Base-by-base conservation (phyloP, 2,329 filamentous ascomycete species). In the Fusarium vanettenii region DNA sequence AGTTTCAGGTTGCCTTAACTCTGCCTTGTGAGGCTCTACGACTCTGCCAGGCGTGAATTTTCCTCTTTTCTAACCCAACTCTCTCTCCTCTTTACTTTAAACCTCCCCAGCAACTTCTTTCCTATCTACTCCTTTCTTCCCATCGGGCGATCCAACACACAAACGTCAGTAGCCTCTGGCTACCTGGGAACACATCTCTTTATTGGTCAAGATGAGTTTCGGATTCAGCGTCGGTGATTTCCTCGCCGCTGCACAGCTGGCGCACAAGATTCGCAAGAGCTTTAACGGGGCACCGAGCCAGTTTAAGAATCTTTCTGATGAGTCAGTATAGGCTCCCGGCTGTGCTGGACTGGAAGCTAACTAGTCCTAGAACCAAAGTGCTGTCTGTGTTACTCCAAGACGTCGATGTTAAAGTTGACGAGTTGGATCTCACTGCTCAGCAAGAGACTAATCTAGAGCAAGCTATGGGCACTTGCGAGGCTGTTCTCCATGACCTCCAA, bases 401-500 rank as follows among this genome's bases (percentile, higher is more conserved):
- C 20, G 25, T 31, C 10, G 25, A 52, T 1, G 25, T 31, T 0
- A 52, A 29, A 29, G 9, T 52, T 0, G 16, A 52, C 3, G 45
- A 29, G 48, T 13, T 0, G 6, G 10, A 52, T 0, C 48, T 52
- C 48, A 52, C 48, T 5, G 0, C 48, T 0, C 48, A 52, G 1
- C 25, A 31, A 4, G 25, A 29, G 25, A 0, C 2, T 10, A 31
- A 31, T 0, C 48, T 52, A 0, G 25, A 20, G 25, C 48, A 52
- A 2, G 25, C 48, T 0, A 31, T 31, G 18, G 0, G 48, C 6
- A 52, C 48, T 1, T 52, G 48, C 0, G 6, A 31, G 31, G 6
- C 10, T 0, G 25, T 52, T 13, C 48, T 52, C 1, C 6, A 31
- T 13, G 48, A 52, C 2, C 48, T 52, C 0, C 48, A 52, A 31